Evolutionary conservation across 192 early-diverging fungal genomes (phyloP).

Genomic region (Powellomyces hirtus): DNA sequence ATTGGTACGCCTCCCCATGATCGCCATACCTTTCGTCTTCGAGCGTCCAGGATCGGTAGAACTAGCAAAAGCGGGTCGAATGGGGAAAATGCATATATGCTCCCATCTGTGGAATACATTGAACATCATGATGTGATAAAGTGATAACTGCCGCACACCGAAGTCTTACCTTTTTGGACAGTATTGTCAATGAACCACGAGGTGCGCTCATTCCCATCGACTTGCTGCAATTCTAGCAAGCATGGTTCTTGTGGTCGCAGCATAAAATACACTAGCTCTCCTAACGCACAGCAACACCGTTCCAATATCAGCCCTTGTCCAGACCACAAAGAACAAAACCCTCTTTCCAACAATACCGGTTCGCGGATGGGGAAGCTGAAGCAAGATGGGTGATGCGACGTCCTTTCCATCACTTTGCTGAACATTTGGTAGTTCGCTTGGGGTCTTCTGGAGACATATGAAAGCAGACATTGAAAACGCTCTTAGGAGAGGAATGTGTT

Average conservation of each 20-base stretch:
- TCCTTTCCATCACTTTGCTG: no score
- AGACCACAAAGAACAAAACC: background rate
- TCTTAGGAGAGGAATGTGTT: no score
- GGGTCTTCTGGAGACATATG: no score
- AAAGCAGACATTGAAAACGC: no score
- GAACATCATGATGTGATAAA: background rate
- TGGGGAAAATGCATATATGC: conserved; percentile 10
- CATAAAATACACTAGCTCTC: conserved; percentile 1
- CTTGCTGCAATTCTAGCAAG: conserved; percentile 20
- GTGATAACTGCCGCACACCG: background rate
- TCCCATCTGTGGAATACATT: conserved; percentile 15
- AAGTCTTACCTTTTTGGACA: conserved; percentile 20
- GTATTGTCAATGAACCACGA: conserved; percentile 26
- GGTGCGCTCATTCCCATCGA: background rate
- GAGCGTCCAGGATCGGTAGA: conserved; percentile 13
- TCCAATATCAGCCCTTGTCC: background rate
- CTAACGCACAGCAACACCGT: background rate
- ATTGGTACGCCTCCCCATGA: no score
- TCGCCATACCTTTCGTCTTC: conserved; percentile 8
- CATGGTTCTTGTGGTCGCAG: background rate
- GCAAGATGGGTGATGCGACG: background rate
- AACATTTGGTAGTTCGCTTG: no score
- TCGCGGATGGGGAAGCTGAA: conserved; percentile 16
- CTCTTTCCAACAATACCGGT: conserved; percentile 2
- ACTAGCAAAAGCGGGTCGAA: conserved; percentile 27